These are phyloP conservation scores for Trypanosoma scelopori DNA, from an alignment of 208 protist genomes.

Conservation along the genomic window DNA sequence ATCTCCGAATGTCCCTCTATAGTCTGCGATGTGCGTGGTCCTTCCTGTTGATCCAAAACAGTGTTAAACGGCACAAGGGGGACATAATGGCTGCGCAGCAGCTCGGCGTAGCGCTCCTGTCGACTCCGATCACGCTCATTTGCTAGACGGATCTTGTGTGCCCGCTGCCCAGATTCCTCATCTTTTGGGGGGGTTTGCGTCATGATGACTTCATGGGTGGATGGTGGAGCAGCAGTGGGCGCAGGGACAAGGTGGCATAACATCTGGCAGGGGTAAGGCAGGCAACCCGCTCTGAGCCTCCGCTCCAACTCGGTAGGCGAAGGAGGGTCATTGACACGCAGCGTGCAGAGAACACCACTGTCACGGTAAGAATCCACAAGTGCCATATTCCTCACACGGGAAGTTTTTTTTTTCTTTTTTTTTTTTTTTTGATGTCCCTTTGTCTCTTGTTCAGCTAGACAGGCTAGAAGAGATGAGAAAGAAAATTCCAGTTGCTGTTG, in stretches of 20 bases:
- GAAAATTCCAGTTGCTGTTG: too few species aligned
- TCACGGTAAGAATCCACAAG: conserved; percentile 11
- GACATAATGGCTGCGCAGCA: conserved; percentile 55
- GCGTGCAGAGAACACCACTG: conserved; percentile 37
- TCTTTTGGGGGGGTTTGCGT: conserved; percentile 9
- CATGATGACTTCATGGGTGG: conserved; percentile 3
- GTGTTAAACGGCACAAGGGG: conserved; percentile 51
- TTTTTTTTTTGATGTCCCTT: background rate
- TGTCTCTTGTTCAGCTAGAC: too few species aligned
- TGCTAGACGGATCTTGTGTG: conserved; percentile 9
- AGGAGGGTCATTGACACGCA: conserved; percentile 26
- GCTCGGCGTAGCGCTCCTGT: conserved; percentile 29
- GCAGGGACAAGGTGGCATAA: conserved; percentile 32
- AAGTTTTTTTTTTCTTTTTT: background rate
- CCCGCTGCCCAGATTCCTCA: background rate
- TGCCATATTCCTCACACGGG: background rate
- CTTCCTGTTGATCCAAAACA: background rate
- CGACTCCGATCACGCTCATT: conserved; percentile 35
- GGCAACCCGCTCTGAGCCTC: conserved; percentile 23
- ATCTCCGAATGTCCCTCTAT: background rate
- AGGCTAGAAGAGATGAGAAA: too few species aligned
- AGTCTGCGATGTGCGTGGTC: background rate
- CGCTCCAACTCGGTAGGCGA: conserved; percentile 25
- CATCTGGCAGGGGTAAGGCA: conserved; percentile 51
- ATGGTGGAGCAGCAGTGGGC: background rate